Evolutionary conservation across 2,329 filamentous ascomycete genomes (phyloP), one percentile per base, ranked within the genome.

Genomic region (Xylariaceae sp.): DNA sequence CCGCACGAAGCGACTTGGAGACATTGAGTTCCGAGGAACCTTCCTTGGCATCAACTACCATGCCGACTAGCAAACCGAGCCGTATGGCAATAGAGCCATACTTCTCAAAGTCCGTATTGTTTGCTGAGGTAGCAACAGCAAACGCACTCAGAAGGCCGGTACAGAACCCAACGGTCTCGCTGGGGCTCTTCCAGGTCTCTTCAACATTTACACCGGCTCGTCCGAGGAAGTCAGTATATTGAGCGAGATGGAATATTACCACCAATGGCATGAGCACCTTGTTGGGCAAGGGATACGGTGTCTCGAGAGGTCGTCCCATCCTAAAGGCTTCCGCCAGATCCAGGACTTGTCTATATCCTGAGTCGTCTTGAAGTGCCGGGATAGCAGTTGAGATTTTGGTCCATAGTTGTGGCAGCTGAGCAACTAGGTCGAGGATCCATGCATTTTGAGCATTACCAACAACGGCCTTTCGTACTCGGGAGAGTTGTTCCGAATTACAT

Each of bases 71-170:
- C 67, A 76, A 68, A 0, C 67, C 76, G 2, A 81, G 54, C 0
- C 76, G 69, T 2, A 79, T 43, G 0, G 76, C 76, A 0, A 64
- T 68, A 2, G 74, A 69, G 0, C 73, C 76, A 56, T 76, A 70
- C 6, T 63, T 53, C 24, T 69, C 44, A n/a, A 79, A 64, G 1
- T 76, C 66, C 0, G 53, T 33, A 1, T 45, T 40, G 24, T 63
- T 71, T 1, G 37, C 7, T 14, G 73, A 64, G 56, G 69, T 65
- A 0, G 76, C 66, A 1, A 76, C 72, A 0, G 75, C 74, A 11
- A 73, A 52, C 6, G 78, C 73, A 36, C 62, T 70, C n/a, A 80
- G 46, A 1, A 78, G 49, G 0, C 77, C 77, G 1, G 71, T 71
- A 31, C 78, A 79, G 48, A 78, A 73, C 0, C 78, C 77, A 0